Conservation (phyloP, 306 rosid genomes). For the Begonia peltatifolia region DNA sequence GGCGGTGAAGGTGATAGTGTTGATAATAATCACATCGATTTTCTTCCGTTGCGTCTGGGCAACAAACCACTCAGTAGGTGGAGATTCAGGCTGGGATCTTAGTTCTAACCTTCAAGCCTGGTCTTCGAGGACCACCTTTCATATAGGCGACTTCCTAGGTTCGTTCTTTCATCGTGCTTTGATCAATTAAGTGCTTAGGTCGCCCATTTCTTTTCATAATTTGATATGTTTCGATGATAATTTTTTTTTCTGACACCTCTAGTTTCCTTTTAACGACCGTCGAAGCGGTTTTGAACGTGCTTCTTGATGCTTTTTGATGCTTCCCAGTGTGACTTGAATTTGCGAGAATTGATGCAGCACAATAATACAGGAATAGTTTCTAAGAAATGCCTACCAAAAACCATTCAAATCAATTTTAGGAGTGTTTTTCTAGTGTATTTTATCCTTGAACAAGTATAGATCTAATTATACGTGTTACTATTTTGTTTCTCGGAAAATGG, state of each 20-base stretch:
- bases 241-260: background rate
- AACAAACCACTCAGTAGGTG: slow-evolving; percentile 51
- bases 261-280: too few species aligned
- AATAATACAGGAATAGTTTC: too few species aligned
- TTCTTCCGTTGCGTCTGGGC: slow-evolving; percentile 46
- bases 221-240: background rate
- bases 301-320: too few species aligned
- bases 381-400: too few species aligned
- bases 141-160: slow-evolving; percentile 62
- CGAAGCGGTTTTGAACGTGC: too few species aligned
- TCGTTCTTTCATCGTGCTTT: background rate
- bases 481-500: too few species aligned
- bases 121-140: slow-evolving; percentile 31
- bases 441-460: too few species aligned
- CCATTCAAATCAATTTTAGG: too few species aligned
- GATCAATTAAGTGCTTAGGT: background rate
- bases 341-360: too few species aligned
- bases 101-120: slow-evolving; percentile 34
- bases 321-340: too few species aligned
- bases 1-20: slow-evolving; percentile 39
- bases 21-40: slow-evolving; percentile 29
- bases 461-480: too few species aligned
- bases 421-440: too few species aligned
- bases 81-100: slow-evolving; percentile 67
- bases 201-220: background rate